Base-by-base conservation (phyloP, 345 rosid species). In the Litchi chinensis region DNA sequence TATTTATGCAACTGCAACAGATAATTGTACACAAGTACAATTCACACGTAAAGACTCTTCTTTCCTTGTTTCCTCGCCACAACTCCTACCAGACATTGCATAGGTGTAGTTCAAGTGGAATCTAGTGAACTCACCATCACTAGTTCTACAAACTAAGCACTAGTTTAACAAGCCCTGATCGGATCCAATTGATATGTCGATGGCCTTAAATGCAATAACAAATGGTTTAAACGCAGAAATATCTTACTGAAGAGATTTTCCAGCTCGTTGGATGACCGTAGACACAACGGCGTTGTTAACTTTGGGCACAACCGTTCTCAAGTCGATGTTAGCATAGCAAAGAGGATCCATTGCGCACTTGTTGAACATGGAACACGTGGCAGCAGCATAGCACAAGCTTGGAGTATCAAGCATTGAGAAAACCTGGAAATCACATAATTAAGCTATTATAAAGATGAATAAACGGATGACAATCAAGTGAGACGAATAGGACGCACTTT, bases 401-500 rank as follows among this genome's bases (percentile, higher is more conserved):
- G 89, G 93, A 0, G 95, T 83, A 86, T 95, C 97, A 64, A 95
- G 92, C 95, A 93, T 90, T 12, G 97, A 91, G 80, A 95, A 91
- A 13, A 94, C 95, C 96, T 93, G 81, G 64, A 26, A 26, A 41
- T 32, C 65, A 60, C 10, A 46, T 7, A 46, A 46, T 7, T 46
- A 46, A 6, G 8, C 52, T 46, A 11, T 46, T 2, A 46, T 4
- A 46, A 46, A 46, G 52, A 46, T 46, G 12, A 4, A 7, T 7
- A 8, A 46, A 46, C 52, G 8, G 12, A 46, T 46, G 52, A 46
- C 37, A 32, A 54, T 54, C 59, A 16, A 54, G 59, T 54, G 3
- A 60, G 65, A 60, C 8, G 5, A 60, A 19, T 28, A 60, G 65
- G 10, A n/a, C 65, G 65, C 8, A 95, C 97, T 86, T 91, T 91